Conservation (phyloP, 2,329 filamentous ascomycete species). For the Alternaria burnsii region DNA sequence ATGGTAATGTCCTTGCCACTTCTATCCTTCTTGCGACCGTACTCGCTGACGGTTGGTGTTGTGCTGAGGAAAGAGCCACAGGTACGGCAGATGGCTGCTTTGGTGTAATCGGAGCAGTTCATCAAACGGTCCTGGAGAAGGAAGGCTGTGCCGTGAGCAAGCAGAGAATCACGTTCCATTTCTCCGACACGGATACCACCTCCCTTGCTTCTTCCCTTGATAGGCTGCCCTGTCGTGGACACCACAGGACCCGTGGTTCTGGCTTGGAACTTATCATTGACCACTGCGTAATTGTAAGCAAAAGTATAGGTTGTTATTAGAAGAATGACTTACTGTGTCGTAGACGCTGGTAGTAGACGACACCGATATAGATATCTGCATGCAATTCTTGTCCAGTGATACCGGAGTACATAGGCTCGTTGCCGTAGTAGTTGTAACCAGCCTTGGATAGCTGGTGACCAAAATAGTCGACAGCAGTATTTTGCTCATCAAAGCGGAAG, state of each 20-base stretch:
- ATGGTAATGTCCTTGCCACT: constrained; percentile 73
- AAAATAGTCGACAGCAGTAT: constrained; percentile 93
- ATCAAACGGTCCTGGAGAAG: constrained; percentile 92
- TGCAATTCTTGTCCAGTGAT: constrained; percentile 82
- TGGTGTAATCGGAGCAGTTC: constrained; percentile 95
- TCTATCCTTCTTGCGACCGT: constrained; percentile 68
- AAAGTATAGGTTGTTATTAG: background rate
- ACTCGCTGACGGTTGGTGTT: constrained; percentile 73
- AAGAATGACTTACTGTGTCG: constrained; percentile 69
- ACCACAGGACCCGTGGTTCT: constrained; percentile 94
- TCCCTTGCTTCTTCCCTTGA: constrained; percentile 95
- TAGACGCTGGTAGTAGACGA: constrained; percentile 97
- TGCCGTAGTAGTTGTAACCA: constrained; percentile 97
- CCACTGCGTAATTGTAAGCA: constrained; percentile 62
- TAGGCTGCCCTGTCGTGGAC: constrained; percentile 89
- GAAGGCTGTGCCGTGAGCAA: constrained; percentile 95
- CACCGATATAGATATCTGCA: constrained; percentile 94
- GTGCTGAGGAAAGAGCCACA: constrained; percentile 93
- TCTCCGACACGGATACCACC: constrained; percentile 99
- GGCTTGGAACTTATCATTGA: constrained; percentile 98
- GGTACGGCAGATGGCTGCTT: constrained; percentile 85
- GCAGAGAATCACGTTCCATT: constrained; percentile 95
- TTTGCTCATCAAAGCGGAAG: constrained; percentile 91
- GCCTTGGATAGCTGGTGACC: constrained; percentile 94
- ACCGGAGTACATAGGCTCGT: constrained; percentile 98